Percentiles rank a stretch among this genome's conserved stretches.
These are phyloP conservation scores for Zygoascus meyerae DNA, from an alignment of 1,139 yeast species.

Conservation along the genomic window DNA sequence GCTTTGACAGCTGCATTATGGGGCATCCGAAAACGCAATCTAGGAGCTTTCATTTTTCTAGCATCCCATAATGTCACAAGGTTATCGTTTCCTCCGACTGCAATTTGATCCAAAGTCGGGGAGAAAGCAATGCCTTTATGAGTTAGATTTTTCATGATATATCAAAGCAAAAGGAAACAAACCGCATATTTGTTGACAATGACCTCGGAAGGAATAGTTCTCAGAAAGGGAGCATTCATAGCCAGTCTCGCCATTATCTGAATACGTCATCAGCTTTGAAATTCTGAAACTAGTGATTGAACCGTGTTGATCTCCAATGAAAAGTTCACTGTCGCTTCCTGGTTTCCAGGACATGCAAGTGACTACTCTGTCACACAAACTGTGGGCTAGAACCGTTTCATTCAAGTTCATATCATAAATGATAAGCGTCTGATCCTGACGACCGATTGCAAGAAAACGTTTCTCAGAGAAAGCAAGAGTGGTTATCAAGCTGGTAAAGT, in stretches of 20 bases:
- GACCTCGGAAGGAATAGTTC: slow-evolving; percentile 17
- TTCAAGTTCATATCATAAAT: slow-evolving; percentile 34
- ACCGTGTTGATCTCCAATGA: slow-evolving; percentile 70
- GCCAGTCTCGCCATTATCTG: slow-evolving; percentile 10
- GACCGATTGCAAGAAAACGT: slow-evolving; percentile 53
- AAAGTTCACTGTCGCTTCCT: slow-evolving; percentile 37
- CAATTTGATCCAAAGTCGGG: slow-evolving; percentile 26
- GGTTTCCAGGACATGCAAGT: slow-evolving; percentile 64
- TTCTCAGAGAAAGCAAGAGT: slow-evolving; percentile 52
- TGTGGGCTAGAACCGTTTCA: slow-evolving; percentile 26
- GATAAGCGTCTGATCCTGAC: slow-evolving; percentile 45
- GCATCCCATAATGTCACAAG: slow-evolving; percentile 28
- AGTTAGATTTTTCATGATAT: not conserved
- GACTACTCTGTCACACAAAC: slow-evolving; percentile 38
- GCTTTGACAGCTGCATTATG: slow-evolving; percentile 50
- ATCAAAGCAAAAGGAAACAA: slow-evolving; percentile 3
- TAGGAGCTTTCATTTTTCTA: slow-evolving; percentile 11
- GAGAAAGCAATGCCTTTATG: slow-evolving; percentile 31
- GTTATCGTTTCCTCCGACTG: slow-evolving; percentile 33
- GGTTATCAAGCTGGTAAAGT: slow-evolving; percentile 39
- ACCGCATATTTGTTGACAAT: slow-evolving; percentile 30
- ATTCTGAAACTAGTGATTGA: slow-evolving; percentile 45
- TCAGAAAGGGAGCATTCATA: no score
- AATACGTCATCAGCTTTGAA: not conserved
- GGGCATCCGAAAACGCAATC: slow-evolving; percentile 24